These are phyloP conservation scores for Sequoiadendron giganteum DNA, from an alignment of 75 land plant species.

Conservation along the genomic window DNA sequence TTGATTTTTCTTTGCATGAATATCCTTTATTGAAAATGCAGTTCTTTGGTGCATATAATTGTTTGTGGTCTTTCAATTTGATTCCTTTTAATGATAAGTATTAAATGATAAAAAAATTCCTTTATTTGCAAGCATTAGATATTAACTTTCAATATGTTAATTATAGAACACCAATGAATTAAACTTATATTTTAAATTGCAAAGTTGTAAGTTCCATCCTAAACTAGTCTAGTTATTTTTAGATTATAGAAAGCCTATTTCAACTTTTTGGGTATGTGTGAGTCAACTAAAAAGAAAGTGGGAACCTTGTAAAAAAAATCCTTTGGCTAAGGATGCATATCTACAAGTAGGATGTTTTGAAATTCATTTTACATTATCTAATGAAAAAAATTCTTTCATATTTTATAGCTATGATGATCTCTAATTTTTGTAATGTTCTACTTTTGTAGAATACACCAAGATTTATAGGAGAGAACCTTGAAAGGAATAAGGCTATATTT, in stretches of 20 bases:
- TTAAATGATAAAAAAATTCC: too few relatives aligned
- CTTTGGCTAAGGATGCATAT: constrained; percentile 14
- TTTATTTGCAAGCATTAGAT: neutral
- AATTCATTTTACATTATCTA: constrained; percentile 18
- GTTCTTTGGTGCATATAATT: neutral
- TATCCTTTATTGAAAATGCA: neutral
- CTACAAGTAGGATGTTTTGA: constrained; percentile 38
- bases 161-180: neutral
- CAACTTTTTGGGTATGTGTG: too few relatives aligned
- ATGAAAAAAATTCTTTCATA: too few relatives aligned
- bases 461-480: constrained; percentile 46
- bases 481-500: constrained; percentile 41
- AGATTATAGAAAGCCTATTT: too few relatives aligned
- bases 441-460: constrained; percentile 30
- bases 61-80: too few relatives aligned
- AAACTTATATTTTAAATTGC: too few relatives aligned
- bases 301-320: constrained; percentile 25
- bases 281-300: too few relatives aligned
- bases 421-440: too few relatives aligned
- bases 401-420: neutral
- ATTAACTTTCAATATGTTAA: neutral
- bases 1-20: neutral
- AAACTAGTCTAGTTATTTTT: too few relatives aligned
- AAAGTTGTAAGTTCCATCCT: too few relatives aligned
- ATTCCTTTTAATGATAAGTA: too few relatives aligned